Evolutionary conservation across 1,284 basidiomycete species (phyloP), one percentile per base, ranked within the genome.

Genomic region (Rhodotorula sp.): DNA sequence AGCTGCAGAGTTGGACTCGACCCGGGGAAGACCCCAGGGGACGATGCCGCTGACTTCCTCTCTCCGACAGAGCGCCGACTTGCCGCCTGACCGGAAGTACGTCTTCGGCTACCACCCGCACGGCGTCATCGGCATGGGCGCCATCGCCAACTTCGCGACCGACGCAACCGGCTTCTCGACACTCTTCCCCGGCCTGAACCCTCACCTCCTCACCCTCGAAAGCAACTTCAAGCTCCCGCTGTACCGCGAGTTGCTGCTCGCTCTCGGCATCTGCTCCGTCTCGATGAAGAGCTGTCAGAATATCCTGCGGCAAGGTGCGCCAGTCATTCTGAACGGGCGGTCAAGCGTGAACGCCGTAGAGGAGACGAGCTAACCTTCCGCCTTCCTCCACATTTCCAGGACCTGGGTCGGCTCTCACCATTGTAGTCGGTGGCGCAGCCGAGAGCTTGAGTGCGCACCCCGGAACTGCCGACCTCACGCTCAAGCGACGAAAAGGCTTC

Each of bases 31-130:
- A 13, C 40, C 40, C 11, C 40, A 24, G 6, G 8, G 47, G 47
- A 50, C 47, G 20, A 22, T 13, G 24, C 37, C 20, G 9, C 26
- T 47, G 28, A 46, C 31, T 13, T 5, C 24, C 22, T 28, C 28
- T 20, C 16, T 18, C 6, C 48, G 18, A 87, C 87, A 70, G 78
- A 81, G 78, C 2, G 80, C 76, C 53, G 92, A 97, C 74, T 85
- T 99, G 48, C 92, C 94, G 2, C 83, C 93, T 20, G 91, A 96
- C 80, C 83, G 92, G 69, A 89, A 91, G 37, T 99, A 99, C 82
- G 85, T 99, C 30, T 99, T 99, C 82, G 96, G 80, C 24, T 96
- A 96, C 81, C 94, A 97, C 81, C 94, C 94, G 24, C 94, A 97
- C 80, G 94, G 89, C 40, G 94, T 94, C 76, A 94, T 95, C 79